phyloP scores from a whole-genome alignment of 2,329 filamentous ascomycete species.

The Arthroderma sp. region DNA sequence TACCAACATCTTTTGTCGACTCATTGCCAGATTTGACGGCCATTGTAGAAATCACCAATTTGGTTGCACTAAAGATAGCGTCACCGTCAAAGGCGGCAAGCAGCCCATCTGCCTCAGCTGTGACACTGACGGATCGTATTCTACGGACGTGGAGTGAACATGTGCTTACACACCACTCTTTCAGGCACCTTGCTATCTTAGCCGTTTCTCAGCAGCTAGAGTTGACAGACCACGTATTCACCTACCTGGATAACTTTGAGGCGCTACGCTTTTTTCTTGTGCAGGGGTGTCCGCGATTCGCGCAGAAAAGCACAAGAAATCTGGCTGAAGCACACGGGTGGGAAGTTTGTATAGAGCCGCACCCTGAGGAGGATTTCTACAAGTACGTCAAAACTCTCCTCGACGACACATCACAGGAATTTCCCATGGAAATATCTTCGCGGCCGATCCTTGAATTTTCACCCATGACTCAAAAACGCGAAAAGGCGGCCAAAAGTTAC shows the following conservation, averaged over 20 bases:
- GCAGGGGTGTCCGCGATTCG: constrained; percentile 20
- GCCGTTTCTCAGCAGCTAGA: constrained; percentile 22
- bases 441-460: no score
- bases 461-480: no score
- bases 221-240: constrained; percentile 20
- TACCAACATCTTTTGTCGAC: constrained; percentile 20
- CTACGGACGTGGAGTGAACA: constrained; percentile 31
- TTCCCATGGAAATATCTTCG: no score
- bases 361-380: background rate
- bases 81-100: constrained; percentile 10
- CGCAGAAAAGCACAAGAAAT: constrained; percentile 11
- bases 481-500: no score
- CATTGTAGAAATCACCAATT: constrained; percentile 26
- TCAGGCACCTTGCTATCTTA: constrained; percentile 27
- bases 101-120: constrained; percentile 7
- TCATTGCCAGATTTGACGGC: constrained; percentile 25
- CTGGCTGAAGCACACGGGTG: constrained; percentile 18
- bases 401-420: background rate
- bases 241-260: constrained; percentile 23
- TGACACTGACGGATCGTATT: constrained; percentile 25
- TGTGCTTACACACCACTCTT: constrained; percentile 18
- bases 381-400: background rate
- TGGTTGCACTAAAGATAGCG: constrained; percentile 27
- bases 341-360: constrained; percentile 6
- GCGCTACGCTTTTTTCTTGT: constrained; percentile 23